Percentiles rank a stretch among this genome's conserved stretches.
Evolutionary conservation across 306 rosid genomes (phyloP).

Genomic region (Quercus suber): DNA sequence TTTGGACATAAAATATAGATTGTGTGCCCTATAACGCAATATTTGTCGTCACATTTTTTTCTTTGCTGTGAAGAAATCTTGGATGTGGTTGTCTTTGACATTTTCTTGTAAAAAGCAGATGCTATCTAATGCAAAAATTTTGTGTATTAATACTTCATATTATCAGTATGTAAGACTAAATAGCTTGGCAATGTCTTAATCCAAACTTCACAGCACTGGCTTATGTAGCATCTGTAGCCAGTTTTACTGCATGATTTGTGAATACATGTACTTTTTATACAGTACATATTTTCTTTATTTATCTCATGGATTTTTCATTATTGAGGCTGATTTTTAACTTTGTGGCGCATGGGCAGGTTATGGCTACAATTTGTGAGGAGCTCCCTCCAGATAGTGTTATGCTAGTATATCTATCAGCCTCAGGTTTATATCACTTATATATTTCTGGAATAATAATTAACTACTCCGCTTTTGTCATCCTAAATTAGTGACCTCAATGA

Average conservation of each 20-base stretch:
- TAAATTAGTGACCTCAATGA: slow-evolving; percentile 36
- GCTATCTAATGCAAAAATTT: not conserved
- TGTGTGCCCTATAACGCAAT: not conserved
- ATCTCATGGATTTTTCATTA: not conserved
- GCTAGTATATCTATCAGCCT: slow-evolving; percentile 82
- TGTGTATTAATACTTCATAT: not conserved
- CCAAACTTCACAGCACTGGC: not conserved
- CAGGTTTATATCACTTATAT: slow-evolving; percentile 58
- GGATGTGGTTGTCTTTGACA: not conserved
- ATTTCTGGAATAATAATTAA: slow-evolving; percentile 19
- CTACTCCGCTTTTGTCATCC: slow-evolving; percentile 16
- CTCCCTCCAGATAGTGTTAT: slow-evolving; percentile 80
- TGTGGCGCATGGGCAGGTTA: slow-evolving; percentile 52
- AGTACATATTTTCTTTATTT: not conserved
- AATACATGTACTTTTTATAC: too few species aligned
- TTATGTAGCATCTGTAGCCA: not conserved
- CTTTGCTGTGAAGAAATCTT: not conserved
- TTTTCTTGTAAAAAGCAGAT: not conserved
- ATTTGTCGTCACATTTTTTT: not conserved
- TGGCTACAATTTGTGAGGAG: slow-evolving; percentile 97
- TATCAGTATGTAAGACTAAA: not conserved
- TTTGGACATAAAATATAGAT: not conserved
- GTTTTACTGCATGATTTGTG: not conserved
- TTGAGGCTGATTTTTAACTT: slow-evolving; percentile 27
- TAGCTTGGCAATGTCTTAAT: not conserved